Percentiles rank a stretch among this genome's conserved stretches.
Conservation (phyloP, 306 rosid genomes). For the Vicia villosa region DNA sequence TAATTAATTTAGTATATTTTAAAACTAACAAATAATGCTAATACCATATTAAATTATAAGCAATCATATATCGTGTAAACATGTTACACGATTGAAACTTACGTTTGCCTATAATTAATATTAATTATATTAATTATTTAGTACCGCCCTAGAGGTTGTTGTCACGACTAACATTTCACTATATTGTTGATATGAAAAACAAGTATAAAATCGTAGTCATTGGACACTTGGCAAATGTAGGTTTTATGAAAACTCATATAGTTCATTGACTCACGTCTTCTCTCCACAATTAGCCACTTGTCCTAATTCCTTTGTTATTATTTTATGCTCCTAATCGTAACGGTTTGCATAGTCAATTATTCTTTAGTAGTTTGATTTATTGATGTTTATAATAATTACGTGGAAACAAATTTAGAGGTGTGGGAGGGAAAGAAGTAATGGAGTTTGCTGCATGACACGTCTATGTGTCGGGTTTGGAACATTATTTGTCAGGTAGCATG, state of each 20-base stretch:
- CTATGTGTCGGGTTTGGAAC: neutral
- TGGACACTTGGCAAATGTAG: conserved; percentile 36
- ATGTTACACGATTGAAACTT: conserved; percentile 7
- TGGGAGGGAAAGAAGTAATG: conserved; percentile 23
- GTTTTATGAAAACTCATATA: neutral
- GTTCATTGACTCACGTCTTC: neutral
- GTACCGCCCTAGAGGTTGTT: conserved; percentile 14
- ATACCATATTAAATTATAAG: neutral
- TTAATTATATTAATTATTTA: conserved; percentile 10
- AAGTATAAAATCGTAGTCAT: neutral
- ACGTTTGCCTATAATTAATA: neutral
- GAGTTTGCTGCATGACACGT: conserved; percentile 38
- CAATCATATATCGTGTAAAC: conserved; percentile 9
- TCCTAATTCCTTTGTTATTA: neutral
- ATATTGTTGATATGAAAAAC: neutral
- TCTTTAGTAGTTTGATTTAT: neutral
- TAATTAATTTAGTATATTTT: neutral
- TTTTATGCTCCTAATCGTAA: neutral
- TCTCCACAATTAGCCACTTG: conserved; percentile 28
- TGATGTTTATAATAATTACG: no score
- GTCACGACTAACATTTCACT: conserved; percentile 29
- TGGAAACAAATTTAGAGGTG: no score
- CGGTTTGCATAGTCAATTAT: neutral
- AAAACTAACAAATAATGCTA: neutral
- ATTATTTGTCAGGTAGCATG: neutral